These are phyloP conservation scores for Plasmodium vivax DNA, from an alignment of 169 alveolate genomes.

Conservation along the genomic window DNA sequence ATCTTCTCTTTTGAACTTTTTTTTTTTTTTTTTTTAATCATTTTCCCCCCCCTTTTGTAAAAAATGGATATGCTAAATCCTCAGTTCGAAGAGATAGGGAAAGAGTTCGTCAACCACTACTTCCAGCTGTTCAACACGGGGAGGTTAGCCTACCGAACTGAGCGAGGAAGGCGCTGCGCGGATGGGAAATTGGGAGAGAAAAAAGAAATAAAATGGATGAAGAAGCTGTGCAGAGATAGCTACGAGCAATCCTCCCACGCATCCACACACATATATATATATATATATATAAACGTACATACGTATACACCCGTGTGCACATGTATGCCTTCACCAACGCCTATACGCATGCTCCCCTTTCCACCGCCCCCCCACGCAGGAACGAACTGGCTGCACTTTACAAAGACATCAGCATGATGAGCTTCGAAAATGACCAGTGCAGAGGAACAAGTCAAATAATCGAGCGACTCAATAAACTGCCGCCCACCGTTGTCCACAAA, in stretches of 20 bases:
- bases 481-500: slow-evolving; percentile 79
- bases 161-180: neutral
- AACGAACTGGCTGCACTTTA: slow-evolving; percentile 65
- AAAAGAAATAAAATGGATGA: neutral
- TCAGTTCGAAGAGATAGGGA: slow-evolving; percentile 83
- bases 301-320: neutral
- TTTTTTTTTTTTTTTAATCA: neutral
- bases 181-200: neutral
- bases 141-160: slow-evolving; percentile 65
- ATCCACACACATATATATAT: neutral
- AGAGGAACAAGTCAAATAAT: slow-evolving; percentile 71
- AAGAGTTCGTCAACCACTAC: slow-evolving; percentile 86
- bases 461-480: slow-evolving; percentile 63
- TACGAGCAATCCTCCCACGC: neutral
- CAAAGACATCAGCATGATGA: slow-evolving; percentile 74
- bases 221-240: neutral
- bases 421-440: slow-evolving; percentile 72
- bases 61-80: slow-evolving; percentile 78
- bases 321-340: neutral
- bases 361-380: neutral
- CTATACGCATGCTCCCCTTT: neutral
- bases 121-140: slow-evolving; percentile 83
- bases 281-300: neutral
- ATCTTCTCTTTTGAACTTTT: no score
- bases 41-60: neutral